Evolutionary conservation across 148 eudicot genomes (phyloP), one percentile per base, ranked within the genome.

Genomic region (Heliamphora exappendiculata): DNA sequence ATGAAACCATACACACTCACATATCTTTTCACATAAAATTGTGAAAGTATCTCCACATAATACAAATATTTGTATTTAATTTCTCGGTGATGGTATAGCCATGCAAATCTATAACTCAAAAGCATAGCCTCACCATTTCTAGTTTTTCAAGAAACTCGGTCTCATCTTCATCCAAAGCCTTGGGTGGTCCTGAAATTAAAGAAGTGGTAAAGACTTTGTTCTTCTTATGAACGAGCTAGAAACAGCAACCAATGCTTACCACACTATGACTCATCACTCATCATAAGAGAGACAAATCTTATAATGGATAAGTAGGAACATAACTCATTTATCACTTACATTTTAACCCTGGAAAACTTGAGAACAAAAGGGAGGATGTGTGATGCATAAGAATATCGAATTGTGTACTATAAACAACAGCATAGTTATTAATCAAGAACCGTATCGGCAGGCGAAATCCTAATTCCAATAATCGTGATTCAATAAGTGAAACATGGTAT

Each of bases 141-240:
- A 88, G 76, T 42, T 79, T 89, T 54, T 94, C 93, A 57, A 94
- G 98, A 88, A 94, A 94, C 75, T 92, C 96, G 4, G 96, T 89
- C 78, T 94, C 98, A 41, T 94, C 98, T 82, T 92, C 96, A 76
- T 94, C 98, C 88, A 94, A 86, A 76, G 98, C 93, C 88, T 94
- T 94, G 20, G 98, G 98, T 66, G 98, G 98, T 78, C 95, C 98
- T 94, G 91, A 78, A 86, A 82, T 59, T 50, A 70, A 54, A 66
- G 77, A 64, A 20, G 36, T 31, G 44, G 57, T 57, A 33, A 31
- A 17, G 54, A 42, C 39, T 36, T 42, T 22, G 64, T 20, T 59
- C 68, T 42, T 68, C 55, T 58, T 57, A 45, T 68, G 65, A 54
- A 74, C 69, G 1, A 0, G 24, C 34, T 20, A 24, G 26, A 37